Conservation (phyloP, 192 early-diverging fungal genomes). For the Coemansia biformis region DNA sequence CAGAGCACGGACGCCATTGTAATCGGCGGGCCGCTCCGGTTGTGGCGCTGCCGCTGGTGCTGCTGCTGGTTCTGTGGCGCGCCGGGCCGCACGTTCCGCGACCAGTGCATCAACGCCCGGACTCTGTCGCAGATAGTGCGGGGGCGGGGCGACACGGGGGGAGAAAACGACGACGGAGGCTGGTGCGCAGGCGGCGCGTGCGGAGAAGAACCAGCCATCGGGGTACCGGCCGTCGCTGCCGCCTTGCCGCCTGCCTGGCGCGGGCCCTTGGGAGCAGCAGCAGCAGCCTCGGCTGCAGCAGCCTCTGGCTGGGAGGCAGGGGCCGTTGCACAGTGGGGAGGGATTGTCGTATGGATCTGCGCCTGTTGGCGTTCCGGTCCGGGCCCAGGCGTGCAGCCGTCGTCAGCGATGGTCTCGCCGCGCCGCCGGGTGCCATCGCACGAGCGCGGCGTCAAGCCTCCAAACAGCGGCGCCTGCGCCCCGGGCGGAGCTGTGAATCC, state of each 20-base stretch:
- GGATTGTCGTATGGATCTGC: no score
- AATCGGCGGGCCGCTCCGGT: slow-evolving; percentile 5
- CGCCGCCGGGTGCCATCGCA: not conserved
- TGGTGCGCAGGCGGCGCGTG: slow-evolving; percentile 12
- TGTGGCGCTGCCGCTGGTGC: not conserved
- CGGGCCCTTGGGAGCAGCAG: no score
- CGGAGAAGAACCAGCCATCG: no score
- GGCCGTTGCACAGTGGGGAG: no score
- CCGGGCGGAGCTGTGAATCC: slow-evolving; percentile 36
- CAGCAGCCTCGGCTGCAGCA: no score
- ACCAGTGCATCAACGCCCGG: slow-evolving; percentile 29
- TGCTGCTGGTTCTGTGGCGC: not conserved
- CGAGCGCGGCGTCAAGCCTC: not conserved
- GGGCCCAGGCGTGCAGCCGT: no score
- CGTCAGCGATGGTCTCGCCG: not conserved
- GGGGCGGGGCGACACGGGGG: slow-evolving; percentile 26
- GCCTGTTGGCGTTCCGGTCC: no score
- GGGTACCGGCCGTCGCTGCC: no score
- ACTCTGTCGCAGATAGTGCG: slow-evolving; percentile 43
- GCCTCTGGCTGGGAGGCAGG: no score
- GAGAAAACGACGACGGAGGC: slow-evolving; percentile 46
- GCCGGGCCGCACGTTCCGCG: slow-evolving; percentile 17
- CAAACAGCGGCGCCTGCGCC: slow-evolving; percentile 14
- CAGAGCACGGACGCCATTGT: slow-evolving; percentile 24
- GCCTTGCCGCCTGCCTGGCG: no score